Evolutionary conservation across 306 rosid species (phyloP).

Genomic region (cucumber (Cucumis sativus)): DNA sequence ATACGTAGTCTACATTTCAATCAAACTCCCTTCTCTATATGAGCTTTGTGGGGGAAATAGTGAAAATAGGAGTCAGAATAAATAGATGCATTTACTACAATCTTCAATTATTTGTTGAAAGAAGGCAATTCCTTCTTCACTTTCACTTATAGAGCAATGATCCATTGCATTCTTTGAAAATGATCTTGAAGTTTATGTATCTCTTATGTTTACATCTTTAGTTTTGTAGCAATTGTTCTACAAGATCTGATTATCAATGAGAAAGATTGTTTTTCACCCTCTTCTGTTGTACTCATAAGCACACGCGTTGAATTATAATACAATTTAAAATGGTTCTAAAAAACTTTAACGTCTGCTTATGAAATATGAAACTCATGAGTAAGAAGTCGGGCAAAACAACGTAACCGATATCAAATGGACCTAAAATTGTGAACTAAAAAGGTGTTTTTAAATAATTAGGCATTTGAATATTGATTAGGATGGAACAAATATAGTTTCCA

Average conservation of each 20-base stretch:
- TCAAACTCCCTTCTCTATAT: background rate
- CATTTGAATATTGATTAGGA: no score
- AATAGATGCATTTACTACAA: background rate
- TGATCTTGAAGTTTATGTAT: background rate
- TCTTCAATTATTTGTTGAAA: background rate
- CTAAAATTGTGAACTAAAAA: no score
- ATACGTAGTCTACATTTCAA: background rate
- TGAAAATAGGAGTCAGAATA: background rate
- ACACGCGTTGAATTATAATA: no score
- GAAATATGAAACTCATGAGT: no score
- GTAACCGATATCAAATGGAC: no score
- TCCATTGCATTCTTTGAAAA: background rate
- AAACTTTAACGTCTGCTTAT: no score
- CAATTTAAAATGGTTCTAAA: no score
- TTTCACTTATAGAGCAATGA: background rate
- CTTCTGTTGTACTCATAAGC: background rate
- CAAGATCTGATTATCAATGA: background rate
- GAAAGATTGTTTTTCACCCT: background rate
- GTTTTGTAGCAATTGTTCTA: background rate
- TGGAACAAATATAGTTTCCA: background rate
- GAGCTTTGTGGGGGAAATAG: background rate
- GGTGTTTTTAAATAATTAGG: no score
- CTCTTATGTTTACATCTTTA: background rate
- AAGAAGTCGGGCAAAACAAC: no score
- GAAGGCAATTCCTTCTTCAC: conserved; percentile 1